Evolutionary conservation across 495 filamentous ascomycete species (phyloP).

Genomic region (Rostrohypoxylon terebratum): DNA sequence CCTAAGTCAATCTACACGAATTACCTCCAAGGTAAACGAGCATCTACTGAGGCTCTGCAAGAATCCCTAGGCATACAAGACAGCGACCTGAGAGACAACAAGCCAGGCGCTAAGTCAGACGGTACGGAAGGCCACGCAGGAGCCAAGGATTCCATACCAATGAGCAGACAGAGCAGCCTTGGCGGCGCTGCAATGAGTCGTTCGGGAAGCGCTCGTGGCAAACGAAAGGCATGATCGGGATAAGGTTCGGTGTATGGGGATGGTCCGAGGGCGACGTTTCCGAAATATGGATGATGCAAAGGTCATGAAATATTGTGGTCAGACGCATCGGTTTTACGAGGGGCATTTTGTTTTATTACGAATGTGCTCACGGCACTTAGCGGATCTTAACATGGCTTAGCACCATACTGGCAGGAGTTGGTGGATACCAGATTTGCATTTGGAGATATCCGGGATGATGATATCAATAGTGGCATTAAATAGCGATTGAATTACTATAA

Average conservation of each 20-base stretch:
- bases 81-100: slow-evolving; percentile 48
- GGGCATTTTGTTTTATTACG: neutral
- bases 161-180: slow-evolving; percentile 64
- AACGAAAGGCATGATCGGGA: slow-evolving; percentile 42
- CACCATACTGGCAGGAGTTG: neutral
- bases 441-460: slow-evolving; percentile 1
- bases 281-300: neutral
- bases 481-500: neutral
- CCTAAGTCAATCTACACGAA: slow-evolving; percentile 52
- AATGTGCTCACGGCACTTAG: neutral
- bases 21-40: slow-evolving; percentile 56
- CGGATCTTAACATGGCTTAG: neutral
- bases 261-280: neutral
- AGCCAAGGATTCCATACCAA: slow-evolving; percentile 58
- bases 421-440: neutral
- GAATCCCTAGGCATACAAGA: slow-evolving; percentile 56
- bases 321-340: neutral
- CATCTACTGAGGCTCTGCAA: slow-evolving; percentile 57
- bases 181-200: slow-evolving; percentile 64
- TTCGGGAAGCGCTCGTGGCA: slow-evolving; percentile 52
- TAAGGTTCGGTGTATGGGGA: neutral
- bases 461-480: neutral
- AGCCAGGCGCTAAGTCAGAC: slow-evolving; percentile 15
- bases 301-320: neutral
- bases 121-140: slow-evolving; percentile 42